Base-by-base conservation (phyloP, 768 basidiomycete species). In the Gymnopilus dilepis region DNA sequence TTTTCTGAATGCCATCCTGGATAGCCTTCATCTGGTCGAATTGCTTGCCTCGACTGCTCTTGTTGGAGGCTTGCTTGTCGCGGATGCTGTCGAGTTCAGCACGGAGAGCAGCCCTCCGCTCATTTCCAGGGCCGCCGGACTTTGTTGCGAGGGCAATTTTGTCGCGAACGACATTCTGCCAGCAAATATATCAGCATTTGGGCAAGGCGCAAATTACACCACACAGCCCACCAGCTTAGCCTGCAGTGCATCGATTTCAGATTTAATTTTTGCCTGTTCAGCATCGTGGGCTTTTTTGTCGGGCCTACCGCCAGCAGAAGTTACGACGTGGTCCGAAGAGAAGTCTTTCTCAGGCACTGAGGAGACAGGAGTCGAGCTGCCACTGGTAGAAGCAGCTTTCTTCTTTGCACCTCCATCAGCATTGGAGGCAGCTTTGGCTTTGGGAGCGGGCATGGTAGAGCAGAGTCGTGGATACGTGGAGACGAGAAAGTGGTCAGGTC, bases 221-320 rank as follows among this genome's bases (percentile, higher is more conserved):
- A 31, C 19, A 22, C 47, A n/a, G 84, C 94, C 72, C 68, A 94
- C 97, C 62, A 95, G 76, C 74, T 93, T 90, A 21, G 75, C 76
- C 75, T 97, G 94, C 51, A 95, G 75, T 48, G 77, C 81, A 61
- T 96, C 95, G 69, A 98, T 96, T 70, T 95, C 91, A 24, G 82
- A 77, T 76, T 91, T 94, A 65, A 96, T 78, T 69, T 76, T 86
- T 56, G 91, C 88, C 76, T 96, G 94, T 77, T 98, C 95, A 8
- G 81, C 83, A 56, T 97, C 92, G 73, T 91, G 91, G n/a, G 76
- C 78, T 50, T 82, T 83, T 77, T 94, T 95, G 84, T 97, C 95
- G 31, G 96, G 96, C 72, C 81, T 92, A 43, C 84, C 87, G 47
- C 80, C 74, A 54, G 75, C 69, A 34, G 76, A 69, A 45, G 73